These are phyloP conservation scores for Phytopythium helicoides DNA, from an alignment of 352 stramenopile genomes.

Conservation along the genomic window DNA sequence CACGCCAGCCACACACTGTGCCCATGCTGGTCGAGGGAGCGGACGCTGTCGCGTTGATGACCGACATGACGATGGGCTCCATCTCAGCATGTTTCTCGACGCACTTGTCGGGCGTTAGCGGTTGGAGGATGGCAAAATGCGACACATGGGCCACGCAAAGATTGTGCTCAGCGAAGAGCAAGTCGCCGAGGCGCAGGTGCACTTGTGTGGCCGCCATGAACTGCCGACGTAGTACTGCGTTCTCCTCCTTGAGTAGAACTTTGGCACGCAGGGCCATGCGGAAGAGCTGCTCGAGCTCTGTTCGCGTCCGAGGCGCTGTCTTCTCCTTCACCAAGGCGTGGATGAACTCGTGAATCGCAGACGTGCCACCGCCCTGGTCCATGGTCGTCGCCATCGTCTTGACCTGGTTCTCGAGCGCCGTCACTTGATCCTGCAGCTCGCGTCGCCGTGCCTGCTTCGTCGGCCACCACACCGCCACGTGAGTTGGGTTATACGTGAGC, in stretches of 20 bases:
- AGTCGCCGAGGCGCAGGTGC: constrained; percentile 1
- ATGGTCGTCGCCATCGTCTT: not conserved
- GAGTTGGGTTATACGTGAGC: not conserved
- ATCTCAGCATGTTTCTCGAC: constrained; percentile 8
- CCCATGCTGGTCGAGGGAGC: not conserved
- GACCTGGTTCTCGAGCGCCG: not conserved
- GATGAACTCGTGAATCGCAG: not conserved
- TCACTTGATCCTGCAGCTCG: constrained; percentile 3
- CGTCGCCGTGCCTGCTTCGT: constrained; percentile 1
- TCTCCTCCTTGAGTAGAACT: constrained; percentile 4
- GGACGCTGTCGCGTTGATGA: not conserved
- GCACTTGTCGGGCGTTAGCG: constrained; percentile 3
- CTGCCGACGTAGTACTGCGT: constrained; percentile 7
- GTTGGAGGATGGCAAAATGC: constrained; percentile 5
- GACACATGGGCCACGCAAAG: constrained; percentile 6
- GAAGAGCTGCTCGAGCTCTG: not conserved
- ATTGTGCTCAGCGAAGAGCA: constrained; percentile 5
- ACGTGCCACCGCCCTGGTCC: not conserved
- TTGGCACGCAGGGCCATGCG: constrained; percentile 3
- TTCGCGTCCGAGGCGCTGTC: not conserved
- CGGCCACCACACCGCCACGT: too few relatives aligned
- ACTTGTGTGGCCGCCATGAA: constrained; percentile 6
- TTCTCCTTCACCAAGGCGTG: not conserved
- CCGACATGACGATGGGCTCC: constrained; percentile 2
- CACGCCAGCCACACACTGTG: constrained; percentile 22